phyloP scores from a whole-genome alignment of 371 early-diverging fungal genomes.

The Mucor indicus region DNA sequence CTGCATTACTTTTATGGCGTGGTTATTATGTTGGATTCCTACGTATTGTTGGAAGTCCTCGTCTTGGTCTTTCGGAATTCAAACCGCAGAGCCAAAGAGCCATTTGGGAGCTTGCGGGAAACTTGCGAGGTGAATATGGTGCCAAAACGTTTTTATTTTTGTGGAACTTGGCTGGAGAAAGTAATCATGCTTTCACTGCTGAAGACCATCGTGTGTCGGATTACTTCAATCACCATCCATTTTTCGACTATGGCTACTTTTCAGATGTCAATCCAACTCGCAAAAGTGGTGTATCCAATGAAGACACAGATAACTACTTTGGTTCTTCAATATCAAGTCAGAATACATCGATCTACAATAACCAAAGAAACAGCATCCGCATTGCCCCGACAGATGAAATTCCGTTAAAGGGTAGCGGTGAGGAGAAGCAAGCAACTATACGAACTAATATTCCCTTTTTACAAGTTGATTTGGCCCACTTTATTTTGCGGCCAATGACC shows the following conservation, averaged over 20 bases:
- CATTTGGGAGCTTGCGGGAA: slow-evolving; percentile 58
- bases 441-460: slow-evolving; percentile 26
- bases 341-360: neutral
- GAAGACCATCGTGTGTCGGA: neutral
- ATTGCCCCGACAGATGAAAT: slow-evolving; percentile 24
- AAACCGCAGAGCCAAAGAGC: slow-evolving; percentile 58
- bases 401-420: slow-evolving; percentile 4
- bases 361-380: slow-evolving; percentile 7
- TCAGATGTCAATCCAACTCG: slow-evolving; percentile 9
- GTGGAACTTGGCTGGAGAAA: slow-evolving; percentile 49
- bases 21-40: slow-evolving; percentile 55
- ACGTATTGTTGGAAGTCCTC: slow-evolving; percentile 55
- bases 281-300: slow-evolving; percentile 13
- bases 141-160: slow-evolving; percentile 49
- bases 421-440: too few species aligned
- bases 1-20: slow-evolving; percentile 43
- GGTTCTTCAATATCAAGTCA: neutral
- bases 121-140: slow-evolving; percentile 58
- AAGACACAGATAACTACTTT: slow-evolving; percentile 32
- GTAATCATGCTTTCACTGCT: neutral
- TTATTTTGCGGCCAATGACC: slow-evolving; percentile 60
- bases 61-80: slow-evolving; percentile 54
- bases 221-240: too few species aligned
- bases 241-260: neutral
- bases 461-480: slow-evolving; percentile 50